Evolutionary conservation across 2,329 filamentous ascomycete genomes (phyloP), one percentile per base, ranked within the genome.

Genomic region (Xylariaceae sp.): DNA sequence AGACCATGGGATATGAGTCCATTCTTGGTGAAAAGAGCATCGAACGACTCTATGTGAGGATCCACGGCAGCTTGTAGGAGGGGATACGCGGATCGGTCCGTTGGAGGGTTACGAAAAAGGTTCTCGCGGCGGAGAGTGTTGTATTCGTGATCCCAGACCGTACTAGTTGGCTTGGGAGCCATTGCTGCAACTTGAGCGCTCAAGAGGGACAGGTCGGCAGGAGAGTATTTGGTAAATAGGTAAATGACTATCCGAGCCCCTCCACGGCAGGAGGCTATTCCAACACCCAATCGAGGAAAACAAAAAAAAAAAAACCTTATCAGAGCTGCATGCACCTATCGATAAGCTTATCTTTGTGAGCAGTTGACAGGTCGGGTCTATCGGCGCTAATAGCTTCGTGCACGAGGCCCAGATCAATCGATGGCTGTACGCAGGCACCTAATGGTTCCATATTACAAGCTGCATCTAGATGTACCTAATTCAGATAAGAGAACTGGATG

Each of bases 21-120:
- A 64, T 84, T 76, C 43, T 76, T 73, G 24, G 82, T 79, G 61
- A 96, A 94, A 36, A 97, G 75, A 39, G 83, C 83, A 71, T 98
- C 95, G 79, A 96, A 98, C 6, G 93, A 93, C 59, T 96, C 84
- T 55, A 97, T 85, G 65, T 98, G 93, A 37, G 93, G 93, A 51
- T 87, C 77, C 45, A 97, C 83, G n/a, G 91, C 87, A 47, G 79
- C 78, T 56, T 90, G 85, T 36, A 98, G 79, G 17, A 86, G 78
- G 12, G 93, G 93, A 60, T 95, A 97, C 44, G 91, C 89, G 9
- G 86, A 86, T 54, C 81, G 85, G 62, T 97, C 90, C 58, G 79
- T 85, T 0, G 93, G 91, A 15, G 93, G 91, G 53, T 94, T 83
- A 57, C 80, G 77, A 65, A 98, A 98, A 17, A 98, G 85, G 39